Conservation (phyloP, 768 basidiomycete species). For the Suillus spraguei region DNA sequence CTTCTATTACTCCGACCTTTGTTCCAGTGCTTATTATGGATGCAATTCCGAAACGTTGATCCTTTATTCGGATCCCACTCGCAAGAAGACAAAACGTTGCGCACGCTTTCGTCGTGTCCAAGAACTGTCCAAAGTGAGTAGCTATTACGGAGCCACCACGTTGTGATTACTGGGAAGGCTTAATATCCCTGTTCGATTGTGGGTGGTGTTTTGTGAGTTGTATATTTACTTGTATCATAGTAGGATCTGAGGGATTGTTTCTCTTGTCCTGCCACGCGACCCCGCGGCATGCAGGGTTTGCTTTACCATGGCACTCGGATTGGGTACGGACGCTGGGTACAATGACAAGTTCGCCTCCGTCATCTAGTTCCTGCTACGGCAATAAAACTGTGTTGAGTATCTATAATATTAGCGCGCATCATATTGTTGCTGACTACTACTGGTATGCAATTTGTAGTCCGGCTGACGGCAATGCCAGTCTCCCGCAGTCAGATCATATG, state of each 20-base stretch:
- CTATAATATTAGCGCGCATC: not conserved
- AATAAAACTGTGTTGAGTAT: not conserved
- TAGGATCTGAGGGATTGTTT: not conserved
- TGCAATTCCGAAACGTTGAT: not conserved
- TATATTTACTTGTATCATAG: not conserved
- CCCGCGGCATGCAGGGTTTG: not conserved
- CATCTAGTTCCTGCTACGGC: not conserved
- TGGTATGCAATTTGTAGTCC: not conserved
- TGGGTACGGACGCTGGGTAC: not conserved
- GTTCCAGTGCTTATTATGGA: constrained; percentile 1
- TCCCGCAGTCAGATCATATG: not conserved
- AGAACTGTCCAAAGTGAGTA: not conserved
- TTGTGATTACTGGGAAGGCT: not conserved
- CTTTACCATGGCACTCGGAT: not conserved
- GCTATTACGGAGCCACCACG: not conserved
- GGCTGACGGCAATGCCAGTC: not conserved
- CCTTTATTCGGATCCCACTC: constrained; percentile 1
- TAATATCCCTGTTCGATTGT: not conserved
- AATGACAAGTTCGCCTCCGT: not conserved
- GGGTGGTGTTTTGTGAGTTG: not conserved
- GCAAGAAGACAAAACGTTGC: not conserved
- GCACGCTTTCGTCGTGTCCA: not conserved
- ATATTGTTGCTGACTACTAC: not conserved
- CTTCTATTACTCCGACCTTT: constrained; percentile 8
- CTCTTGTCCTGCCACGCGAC: not conserved